Percentiles rank a stretch among this genome's conserved stretches.
Evolutionary conservation across 495 filamentous ascomycete species (phyloP).

Genomic region (Penicillium ucsense): DNA sequence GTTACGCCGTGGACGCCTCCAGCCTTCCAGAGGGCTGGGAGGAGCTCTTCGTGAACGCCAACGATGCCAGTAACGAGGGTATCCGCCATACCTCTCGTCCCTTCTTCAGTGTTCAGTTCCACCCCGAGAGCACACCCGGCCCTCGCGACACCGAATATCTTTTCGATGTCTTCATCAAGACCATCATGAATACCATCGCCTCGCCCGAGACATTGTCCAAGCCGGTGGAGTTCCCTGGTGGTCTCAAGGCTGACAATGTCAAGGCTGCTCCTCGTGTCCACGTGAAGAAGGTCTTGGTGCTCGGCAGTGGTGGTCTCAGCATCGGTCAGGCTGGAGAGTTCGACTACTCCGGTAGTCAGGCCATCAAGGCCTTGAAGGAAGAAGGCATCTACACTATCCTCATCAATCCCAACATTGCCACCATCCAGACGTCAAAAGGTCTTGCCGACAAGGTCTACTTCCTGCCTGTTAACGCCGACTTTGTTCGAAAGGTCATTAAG

Average conservation of each 20-base stretch:
- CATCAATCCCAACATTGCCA: conserved; percentile 98
- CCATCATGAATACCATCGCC: conserved; percentile 57
- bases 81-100: conserved; percentile 78
- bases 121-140: conserved; percentile 92
- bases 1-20: conserved; percentile 77
- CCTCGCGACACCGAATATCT: conserved; percentile 94
- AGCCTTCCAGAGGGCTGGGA: conserved; percentile 72
- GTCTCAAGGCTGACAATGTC: conserved; percentile 65
- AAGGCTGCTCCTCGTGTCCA: conserved; percentile 63
- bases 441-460: conserved; percentile 98
- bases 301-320: conserved; percentile 90
- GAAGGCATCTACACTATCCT: conserved; percentile 91
- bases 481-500: conserved; percentile 94
- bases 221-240: conserved; percentile 79
- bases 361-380: conserved; percentile 93
- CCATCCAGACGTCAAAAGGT: conserved; percentile 93
- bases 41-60: conserved; percentile 94
- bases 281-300: conserved; percentile 94
- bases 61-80: conserved; percentile 95
- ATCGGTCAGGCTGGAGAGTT: conserved; percentile 99
- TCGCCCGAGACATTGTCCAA: conserved; percentile 52
- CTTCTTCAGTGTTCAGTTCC: conserved; percentile 98
- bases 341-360: conserved; percentile 90
- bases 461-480: conserved; percentile 90
- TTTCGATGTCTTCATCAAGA: conserved; percentile 91